These are phyloP conservation scores for Pseudohyphozyma bogoriensis DNA, from an alignment of 768 basidiomycete species.

Conservation along the genomic window DNA sequence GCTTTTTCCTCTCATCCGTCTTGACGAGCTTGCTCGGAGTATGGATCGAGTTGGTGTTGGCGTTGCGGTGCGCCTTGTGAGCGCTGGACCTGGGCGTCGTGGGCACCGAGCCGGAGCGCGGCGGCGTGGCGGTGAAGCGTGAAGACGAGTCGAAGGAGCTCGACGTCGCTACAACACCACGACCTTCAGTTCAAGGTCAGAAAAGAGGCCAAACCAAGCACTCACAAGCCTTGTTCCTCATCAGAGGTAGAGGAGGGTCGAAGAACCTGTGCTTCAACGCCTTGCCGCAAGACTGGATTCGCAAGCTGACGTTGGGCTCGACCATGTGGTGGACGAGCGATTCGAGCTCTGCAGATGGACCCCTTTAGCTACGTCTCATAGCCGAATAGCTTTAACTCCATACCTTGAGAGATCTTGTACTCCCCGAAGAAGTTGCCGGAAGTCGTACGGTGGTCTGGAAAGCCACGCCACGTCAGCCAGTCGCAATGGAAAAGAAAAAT, in stretches of 20 bases:
- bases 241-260: not conserved
- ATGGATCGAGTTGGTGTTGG: no score
- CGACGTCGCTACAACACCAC: no score
- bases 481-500: conserved; percentile 36
- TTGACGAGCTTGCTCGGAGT: not conserved
- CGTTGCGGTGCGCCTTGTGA: not conserved
- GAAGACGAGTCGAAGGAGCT: not conserved
- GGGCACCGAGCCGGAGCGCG: not conserved
- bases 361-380: no score
- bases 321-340: conserved; percentile 29
- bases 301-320: conserved; percentile 12
- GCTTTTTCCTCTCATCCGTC: not conserved
- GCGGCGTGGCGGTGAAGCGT: not conserved
- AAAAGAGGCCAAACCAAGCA: not conserved
- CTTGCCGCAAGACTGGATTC: conserved; percentile 18
- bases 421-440: conserved; percentile 26
- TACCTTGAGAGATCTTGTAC: conserved; percentile 14
- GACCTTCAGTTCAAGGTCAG: not conserved
- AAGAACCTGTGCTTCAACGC: conserved; percentile 30
- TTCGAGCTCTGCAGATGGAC: conserved; percentile 15
- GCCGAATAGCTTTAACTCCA: no score
- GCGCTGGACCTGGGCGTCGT: not conserved
- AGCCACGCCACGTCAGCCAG: not conserved
- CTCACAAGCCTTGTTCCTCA: not conserved
- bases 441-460: conserved; percentile 18